A percentile compares a stretch with the other conserved stretches of the same genome.
Conservation (phyloP, 441 rosid genomes). For the Populus trichocarpa region DNA sequence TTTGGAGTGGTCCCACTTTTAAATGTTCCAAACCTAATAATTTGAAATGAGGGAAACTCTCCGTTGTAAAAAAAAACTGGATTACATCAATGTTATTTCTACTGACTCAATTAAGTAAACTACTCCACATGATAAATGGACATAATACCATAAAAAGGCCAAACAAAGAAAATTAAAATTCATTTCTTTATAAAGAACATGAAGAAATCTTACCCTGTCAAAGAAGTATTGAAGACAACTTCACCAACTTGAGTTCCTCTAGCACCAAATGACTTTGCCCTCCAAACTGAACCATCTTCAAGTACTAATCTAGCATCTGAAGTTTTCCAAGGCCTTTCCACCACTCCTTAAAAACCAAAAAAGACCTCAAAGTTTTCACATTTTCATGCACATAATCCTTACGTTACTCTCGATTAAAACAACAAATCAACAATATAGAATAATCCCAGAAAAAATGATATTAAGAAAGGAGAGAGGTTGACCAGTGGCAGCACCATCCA, state of each 20-base stretch:
- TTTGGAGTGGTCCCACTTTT: background rate
- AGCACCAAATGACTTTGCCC: slow-evolving; percentile 93
- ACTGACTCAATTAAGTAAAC: background rate
- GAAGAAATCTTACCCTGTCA: slow-evolving; percentile 60
- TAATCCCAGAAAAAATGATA: background rate
- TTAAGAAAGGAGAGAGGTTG: background rate
- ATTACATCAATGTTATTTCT: background rate
- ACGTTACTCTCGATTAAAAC: background rate
- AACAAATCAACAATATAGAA: background rate
- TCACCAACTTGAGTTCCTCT: slow-evolving; percentile 90
- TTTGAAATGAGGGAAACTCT: background rate
- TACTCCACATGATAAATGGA: background rate
- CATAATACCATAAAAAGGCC: background rate
- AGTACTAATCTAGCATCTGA: slow-evolving; percentile 84
- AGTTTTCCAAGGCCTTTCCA: slow-evolving; percentile 76
- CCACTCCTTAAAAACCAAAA: slow-evolving; percentile 33
- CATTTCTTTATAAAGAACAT: background rate
- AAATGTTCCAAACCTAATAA: background rate
- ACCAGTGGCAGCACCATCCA: slow-evolving; percentile 48
- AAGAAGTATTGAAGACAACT: slow-evolving; percentile 93
- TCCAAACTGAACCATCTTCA: slow-evolving; percentile 91
- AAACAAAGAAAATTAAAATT: background rate
- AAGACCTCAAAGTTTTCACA: background rate
- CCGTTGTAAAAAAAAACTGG: background rate
- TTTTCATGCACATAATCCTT: background rate